Base-by-base conservation (phyloP, 768 basidiomycete genomes). In the Amanita rubescens region DNA sequence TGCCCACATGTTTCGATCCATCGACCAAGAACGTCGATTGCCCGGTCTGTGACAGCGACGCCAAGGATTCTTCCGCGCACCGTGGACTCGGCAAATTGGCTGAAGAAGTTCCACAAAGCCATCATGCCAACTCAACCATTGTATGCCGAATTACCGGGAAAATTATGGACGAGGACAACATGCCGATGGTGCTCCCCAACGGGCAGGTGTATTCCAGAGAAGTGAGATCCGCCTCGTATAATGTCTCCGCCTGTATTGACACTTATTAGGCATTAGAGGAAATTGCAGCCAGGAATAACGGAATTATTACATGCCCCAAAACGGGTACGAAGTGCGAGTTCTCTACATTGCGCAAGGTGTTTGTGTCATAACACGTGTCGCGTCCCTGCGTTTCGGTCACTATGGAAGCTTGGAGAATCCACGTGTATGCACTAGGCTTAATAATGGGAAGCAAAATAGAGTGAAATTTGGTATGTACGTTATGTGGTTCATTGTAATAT, bases 111-210 rank as follows among this genome's bases (percentile, higher is more conserved):
- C 94, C 96, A 1, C 84, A 80, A 64, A 90, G 89, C 59, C 94
- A 98, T 70, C 94, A 98, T 65, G 84, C 87, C 37, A 97, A 95
- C 63, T 95, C 93, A 19, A 95, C 91, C 0, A 90, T 99, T 51
- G 94, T 98, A 14, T 98, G 96, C 64, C 71, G 83, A 49, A 78
- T 97, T 62, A 92, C 81, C 57, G 94, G 95, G 22, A 84, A 85
- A 65, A 94, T 98, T 53, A 95, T 98, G 87, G 89, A 96, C 61
- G 94, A 84, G 58, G 84, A 93, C 64, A 94, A 94, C 61, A 84
- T 87, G 76, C 92, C 94, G 0, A 80, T 96, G 84, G 87, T 84
- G 11, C 90, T 96, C 60, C 88, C 93, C 2, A 83, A 90, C 57
- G 94, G 95, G 15, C 77, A 86, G 61, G 94, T 97, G 35, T 97